Base-by-base conservation (phyloP, 108 stramenopile species). In the Fragilariopsis cylindrus region DNA sequence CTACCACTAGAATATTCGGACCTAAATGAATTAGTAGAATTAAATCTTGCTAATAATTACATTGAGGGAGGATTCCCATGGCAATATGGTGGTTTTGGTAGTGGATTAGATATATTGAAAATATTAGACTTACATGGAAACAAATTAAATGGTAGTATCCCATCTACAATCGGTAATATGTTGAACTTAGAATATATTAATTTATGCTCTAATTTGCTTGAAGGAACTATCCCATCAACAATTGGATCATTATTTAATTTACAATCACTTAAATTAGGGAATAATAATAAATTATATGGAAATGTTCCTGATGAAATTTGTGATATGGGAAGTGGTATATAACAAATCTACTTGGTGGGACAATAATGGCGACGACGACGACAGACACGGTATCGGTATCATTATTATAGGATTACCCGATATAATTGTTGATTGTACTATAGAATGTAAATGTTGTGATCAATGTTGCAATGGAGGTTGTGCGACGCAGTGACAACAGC, bases 1-100 rank as follows among this genome's bases (percentile, higher is more conserved):
- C 42, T 86, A 7, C 85, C 85, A 30, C 46, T n/a, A 1, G 80
- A 72, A 44, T 50, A 83, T 46, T 82, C 82, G 6, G 58, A 71
- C 9, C 69, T 81, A 73, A 58, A 39, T 3, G 57, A 79, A 13
- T 64, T 87, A 4, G 42, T 65, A 7, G 18, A 41, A 12, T 30
- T 74, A 5, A 43, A 65, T 30, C 30, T 74, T 15, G 50, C 73
- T n/a, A 21, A n/a, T 8, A 74, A 74, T 49, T 15, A 13, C 9
- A 8, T 74, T n/a, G 41, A 11, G 11, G 65, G 65, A 15, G 30
- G 5, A 44, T 42, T 66, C 8, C 65, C 65, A 42, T 15, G 19
- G 65, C 40, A 66, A 47, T 62, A 62, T 21, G 60, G 60, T 12
- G 60, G 60, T 11, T 49, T 47, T 47, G 48, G 48, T 15, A 49